Evolutionary conservation across 2,329 filamentous ascomycete species (phyloP).

Genomic region (Phialocephala sp.): DNA sequence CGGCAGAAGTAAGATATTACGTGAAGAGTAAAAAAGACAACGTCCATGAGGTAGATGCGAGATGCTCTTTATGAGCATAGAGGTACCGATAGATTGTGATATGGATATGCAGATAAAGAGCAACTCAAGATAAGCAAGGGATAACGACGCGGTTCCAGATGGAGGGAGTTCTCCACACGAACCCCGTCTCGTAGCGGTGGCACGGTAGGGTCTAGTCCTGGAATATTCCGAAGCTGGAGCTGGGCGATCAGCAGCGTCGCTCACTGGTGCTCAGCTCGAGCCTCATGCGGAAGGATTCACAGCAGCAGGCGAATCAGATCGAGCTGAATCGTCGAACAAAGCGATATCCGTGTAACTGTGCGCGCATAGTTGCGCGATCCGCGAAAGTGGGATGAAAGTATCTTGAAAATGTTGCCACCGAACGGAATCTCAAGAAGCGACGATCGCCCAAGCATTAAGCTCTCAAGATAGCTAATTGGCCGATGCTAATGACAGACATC

Average conservation of each 20-base stretch:
- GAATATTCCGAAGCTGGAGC: neutral
- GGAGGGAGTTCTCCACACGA: neutral
- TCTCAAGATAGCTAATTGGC: neutral
- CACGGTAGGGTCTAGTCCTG: neutral
- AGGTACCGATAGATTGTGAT: neutral
- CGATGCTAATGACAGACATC: neutral
- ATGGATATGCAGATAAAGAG: neutral
- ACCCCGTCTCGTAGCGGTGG: no score
- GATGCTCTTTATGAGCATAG: neutral
- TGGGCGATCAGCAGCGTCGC: neutral
- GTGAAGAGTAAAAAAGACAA: neutral
- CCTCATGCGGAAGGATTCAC: neutral
- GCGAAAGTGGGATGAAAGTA: conserved; percentile 4
- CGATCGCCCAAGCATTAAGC: neutral
- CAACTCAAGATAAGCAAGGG: neutral
- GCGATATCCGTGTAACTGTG: neutral
- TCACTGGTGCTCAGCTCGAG: neutral
- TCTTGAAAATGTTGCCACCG: neutral
- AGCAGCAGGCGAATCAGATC: neutral
- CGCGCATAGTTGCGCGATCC: neutral
- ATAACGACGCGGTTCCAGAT: neutral
- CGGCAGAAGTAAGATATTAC: neutral
- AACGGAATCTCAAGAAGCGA: neutral
- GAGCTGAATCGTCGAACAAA: neutral
- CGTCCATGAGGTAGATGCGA: neutral